These are phyloP conservation scores for Plasmodium ovale DNA, from an alignment of 169 alveolate species.

Conservation along the genomic window DNA sequence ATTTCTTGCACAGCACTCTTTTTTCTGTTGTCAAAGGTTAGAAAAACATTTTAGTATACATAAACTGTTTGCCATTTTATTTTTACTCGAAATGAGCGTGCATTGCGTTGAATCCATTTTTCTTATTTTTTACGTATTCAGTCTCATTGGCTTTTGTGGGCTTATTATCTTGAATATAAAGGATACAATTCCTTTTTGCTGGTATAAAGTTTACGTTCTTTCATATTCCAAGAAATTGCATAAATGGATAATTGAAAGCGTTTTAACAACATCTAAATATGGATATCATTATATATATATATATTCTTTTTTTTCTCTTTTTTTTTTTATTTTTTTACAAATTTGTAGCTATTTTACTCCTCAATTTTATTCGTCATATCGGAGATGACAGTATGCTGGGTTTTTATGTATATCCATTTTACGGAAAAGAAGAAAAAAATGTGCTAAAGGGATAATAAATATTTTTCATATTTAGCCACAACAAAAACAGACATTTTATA, in stretches of 20 bases:
- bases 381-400: conserved; percentile 74
- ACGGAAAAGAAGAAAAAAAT: conserved; percentile 34
- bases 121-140: conserved; percentile 3
- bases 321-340: conserved; percentile 5
- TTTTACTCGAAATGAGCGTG: not conserved
- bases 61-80: conserved; percentile 10
- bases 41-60: conserved; percentile 16
- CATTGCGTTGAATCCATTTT: not conserved
- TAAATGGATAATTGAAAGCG: not conserved
- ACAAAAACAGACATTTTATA: conserved; percentile 1
- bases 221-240: not conserved
- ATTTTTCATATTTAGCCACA: not conserved
- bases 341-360: conserved; percentile 52
- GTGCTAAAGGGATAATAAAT: not conserved
- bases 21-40: conserved; percentile 58
- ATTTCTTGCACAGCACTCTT: conserved; percentile 25
- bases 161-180: conserved; percentile 71
- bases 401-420: conserved; percentile 57
- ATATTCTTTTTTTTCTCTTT: too few species aligned
- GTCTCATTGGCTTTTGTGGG: conserved; percentile 76
- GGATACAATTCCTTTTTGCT: conserved; percentile 73
- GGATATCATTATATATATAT: not conserved
- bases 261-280: not conserved
- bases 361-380: conserved; percentile 75
- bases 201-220: conserved; percentile 9